Conservation (phyloP, 768 basidiomycete species). For the Russula lepida region DNA sequence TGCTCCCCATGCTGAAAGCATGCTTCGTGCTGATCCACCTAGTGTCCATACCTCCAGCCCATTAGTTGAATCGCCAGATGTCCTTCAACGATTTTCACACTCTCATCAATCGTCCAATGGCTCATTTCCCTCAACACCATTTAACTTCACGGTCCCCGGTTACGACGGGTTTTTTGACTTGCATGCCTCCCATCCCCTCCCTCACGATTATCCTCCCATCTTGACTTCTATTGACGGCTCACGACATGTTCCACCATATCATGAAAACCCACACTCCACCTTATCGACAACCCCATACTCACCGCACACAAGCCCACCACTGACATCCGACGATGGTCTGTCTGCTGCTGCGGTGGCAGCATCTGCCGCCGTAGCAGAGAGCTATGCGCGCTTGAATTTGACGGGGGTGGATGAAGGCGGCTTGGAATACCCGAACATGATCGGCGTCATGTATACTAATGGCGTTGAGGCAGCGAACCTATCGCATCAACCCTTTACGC, state of each 20-base stretch:
- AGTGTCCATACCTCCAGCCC: slow-evolving; percentile 16
- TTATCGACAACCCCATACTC: slow-evolving; percentile 31
- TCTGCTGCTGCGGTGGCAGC: slow-evolving; percentile 59
- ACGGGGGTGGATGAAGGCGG: slow-evolving; percentile 46
- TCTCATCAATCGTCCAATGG: slow-evolving; percentile 31
- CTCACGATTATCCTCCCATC: slow-evolving; percentile 28
- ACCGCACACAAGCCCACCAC: slow-evolving; percentile 29
- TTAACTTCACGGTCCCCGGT: slow-evolving; percentile 66
- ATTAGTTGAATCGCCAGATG: slow-evolving; percentile 15
- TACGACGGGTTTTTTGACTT: slow-evolving; percentile 50
- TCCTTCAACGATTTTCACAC: slow-evolving; percentile 19
- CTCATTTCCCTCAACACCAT: slow-evolving; percentile 58
- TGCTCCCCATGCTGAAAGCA: slow-evolving; percentile 69
- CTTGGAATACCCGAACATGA: slow-evolving; percentile 57
- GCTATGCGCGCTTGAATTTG: slow-evolving; percentile 56
- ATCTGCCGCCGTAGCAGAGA: slow-evolving; percentile 62
- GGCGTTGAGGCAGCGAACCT: slow-evolving; percentile 35
- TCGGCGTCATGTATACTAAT: slow-evolving; percentile 55
- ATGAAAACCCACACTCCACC: slow-evolving; percentile 21
- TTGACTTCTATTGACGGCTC: slow-evolving; percentile 21
- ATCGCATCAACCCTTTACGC: slow-evolving; percentile 48
- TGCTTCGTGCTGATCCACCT: slow-evolving; percentile 74
- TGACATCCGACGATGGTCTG: slow-evolving; percentile 39
- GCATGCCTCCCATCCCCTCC: slow-evolving; percentile 23
- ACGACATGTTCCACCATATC: slow-evolving; percentile 22